Conservation (phyloP, 345 rosid genomes). For the Odontarrhena argentea region DNA sequence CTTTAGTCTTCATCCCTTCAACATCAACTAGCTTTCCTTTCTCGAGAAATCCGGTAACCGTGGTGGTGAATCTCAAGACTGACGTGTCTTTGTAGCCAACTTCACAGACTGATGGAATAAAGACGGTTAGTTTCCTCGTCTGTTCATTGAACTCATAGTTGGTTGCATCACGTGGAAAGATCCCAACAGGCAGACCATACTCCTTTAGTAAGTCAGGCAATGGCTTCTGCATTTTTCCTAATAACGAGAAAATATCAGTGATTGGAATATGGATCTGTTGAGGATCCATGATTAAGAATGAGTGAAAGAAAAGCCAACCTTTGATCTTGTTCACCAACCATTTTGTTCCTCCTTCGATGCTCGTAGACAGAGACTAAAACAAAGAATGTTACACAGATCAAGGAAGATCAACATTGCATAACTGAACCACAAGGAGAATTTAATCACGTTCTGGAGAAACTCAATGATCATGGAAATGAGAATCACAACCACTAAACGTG, state of each 20-base stretch:
- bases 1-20: constrained; percentile 97
- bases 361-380: constrained; percentile 70
- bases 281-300: constrained; percentile 10
- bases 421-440: not conserved
- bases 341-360: constrained; percentile 89
- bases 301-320: constrained; percentile 51
- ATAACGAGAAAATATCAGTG: not conserved
- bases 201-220: constrained; percentile 86
- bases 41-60: constrained; percentile 67
- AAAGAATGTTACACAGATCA: constrained; percentile 8
- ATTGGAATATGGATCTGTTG: not conserved
- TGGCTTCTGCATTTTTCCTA: constrained; percentile 76
- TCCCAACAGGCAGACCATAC: constrained; percentile 78
- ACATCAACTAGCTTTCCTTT: constrained; percentile 75
- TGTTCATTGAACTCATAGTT: constrained; percentile 88
- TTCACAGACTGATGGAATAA: constrained; percentile 76
- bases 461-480: constrained; percentile 13
- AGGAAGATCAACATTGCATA: constrained; percentile 1
- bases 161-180: constrained; percentile 82
- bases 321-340: constrained; percentile 92
- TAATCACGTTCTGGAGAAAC: constrained; percentile 16
- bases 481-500: not conserved
- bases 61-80: constrained; percentile 71
- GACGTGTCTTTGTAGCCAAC: constrained; percentile 90
- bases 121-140: constrained; percentile 73